phyloP scores from a whole-genome alignment of 2,329 filamentous ascomycete genomes.

The Botryotinia globosa region DNA sequence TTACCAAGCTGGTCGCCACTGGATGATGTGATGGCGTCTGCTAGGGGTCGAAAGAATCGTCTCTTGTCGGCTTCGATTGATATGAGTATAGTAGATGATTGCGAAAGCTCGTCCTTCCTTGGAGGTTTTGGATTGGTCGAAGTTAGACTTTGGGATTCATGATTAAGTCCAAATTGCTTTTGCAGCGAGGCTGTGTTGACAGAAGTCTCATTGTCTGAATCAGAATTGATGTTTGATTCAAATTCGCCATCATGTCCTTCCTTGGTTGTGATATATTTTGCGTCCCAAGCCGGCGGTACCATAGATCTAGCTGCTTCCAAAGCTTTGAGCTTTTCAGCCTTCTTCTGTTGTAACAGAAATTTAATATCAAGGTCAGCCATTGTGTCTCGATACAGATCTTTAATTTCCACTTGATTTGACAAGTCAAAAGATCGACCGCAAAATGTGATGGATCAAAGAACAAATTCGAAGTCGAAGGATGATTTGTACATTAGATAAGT shows the following conservation, averaged over 20 bases:
- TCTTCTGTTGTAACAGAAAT: not conserved
- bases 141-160: not conserved
- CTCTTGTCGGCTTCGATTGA: conserved; percentile 4
- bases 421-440: not conserved
- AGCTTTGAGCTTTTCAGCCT: not conserved
- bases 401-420: conserved; percentile 1
- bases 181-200: not conserved
- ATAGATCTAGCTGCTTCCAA: not conserved
- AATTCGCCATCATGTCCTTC: not conserved
- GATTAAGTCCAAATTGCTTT: not conserved
- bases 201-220: not conserved
- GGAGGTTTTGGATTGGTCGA: conserved; percentile 2
- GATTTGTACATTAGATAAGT: not conserved
- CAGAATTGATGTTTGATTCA: not conserved
- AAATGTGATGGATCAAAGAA: not conserved
- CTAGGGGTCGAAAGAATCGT: conserved; percentile 15
- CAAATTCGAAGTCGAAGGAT: not conserved
- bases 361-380: not conserved
- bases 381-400: not conserved
- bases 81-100: not conserved
- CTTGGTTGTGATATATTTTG: not conserved
- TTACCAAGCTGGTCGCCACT: not conserved
- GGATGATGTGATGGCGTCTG: conserved; percentile 11
- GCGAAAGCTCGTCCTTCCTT: not conserved
- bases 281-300: not conserved